Evolutionary conservation across 2,329 filamentous ascomycete genomes (phyloP).

Genomic region (Passalora sequoiae): DNA sequence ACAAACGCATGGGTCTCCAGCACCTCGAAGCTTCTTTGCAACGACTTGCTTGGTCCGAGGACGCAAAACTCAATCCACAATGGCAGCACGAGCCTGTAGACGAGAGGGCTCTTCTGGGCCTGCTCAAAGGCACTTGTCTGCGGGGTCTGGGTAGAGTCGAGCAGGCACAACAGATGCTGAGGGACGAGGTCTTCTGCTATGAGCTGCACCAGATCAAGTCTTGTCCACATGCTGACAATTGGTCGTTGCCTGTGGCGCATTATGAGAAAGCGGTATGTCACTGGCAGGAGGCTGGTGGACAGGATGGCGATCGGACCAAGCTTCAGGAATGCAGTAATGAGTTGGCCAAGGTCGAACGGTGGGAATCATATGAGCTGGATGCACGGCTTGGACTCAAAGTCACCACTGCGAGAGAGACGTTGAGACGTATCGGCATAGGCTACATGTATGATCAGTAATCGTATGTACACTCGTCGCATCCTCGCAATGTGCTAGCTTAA

Average conservation of each 20-base stretch:
- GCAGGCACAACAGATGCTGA: constrained; percentile 62
- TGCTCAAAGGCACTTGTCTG: constrained; percentile 63
- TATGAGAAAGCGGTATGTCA: constrained; percentile 82
- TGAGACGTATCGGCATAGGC: constrained; percentile 36
- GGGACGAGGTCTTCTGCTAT: constrained; percentile 58
- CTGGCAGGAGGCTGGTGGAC: constrained; percentile 61
- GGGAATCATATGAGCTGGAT: constrained; percentile 70
- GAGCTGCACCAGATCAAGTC: constrained; percentile 50
- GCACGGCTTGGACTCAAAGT: constrained; percentile 67
- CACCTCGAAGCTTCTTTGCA: constrained; percentile 61
- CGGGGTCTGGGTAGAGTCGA: constrained; percentile 53
- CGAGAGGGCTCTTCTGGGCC: constrained; percentile 59
- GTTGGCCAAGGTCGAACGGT: constrained; percentile 62
- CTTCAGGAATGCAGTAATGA: constrained; percentile 59
- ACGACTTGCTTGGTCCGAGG: constrained; percentile 60
- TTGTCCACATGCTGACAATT: constrained; percentile 57
- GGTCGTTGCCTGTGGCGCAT: constrained; percentile 65
- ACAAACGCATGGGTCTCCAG: constrained; percentile 66
- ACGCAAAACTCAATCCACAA: constrained; percentile 38
- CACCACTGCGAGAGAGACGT: constrained; percentile 62
- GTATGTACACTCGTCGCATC: too few relatives aligned
- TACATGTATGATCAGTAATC: too few relatives aligned
- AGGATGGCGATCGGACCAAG: constrained; percentile 40
- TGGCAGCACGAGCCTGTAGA: constrained; percentile 53
- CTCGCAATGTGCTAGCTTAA: too few relatives aligned